phyloP scores from a whole-genome alignment of 306 rosid genomes.

The Citrullus colocynthis region DNA sequence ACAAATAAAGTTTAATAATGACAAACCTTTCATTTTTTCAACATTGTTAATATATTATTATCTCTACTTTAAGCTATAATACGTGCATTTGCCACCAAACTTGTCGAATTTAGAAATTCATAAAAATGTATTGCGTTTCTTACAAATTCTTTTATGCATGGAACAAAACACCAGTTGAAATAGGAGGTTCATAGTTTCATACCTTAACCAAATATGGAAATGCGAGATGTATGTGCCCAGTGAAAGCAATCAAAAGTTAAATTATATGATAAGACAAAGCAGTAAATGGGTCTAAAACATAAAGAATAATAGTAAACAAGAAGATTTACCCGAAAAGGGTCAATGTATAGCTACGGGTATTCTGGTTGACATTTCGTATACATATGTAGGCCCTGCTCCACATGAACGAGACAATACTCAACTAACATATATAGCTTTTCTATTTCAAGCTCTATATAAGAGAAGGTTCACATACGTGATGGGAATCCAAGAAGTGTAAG shows the following conservation, averaged over 20 bases:
- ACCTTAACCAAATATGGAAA: slow-evolving; percentile 97
- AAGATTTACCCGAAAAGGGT: slow-evolving; percentile 73
- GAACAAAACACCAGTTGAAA: not conserved
- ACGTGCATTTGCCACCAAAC: not conserved
- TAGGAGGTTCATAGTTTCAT: slow-evolving; percentile 2
- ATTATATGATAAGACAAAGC: slow-evolving; percentile 7
- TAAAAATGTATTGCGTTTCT: not conserved
- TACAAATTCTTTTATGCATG: not conserved
- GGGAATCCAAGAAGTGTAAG: slow-evolving; percentile 96
- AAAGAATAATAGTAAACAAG: not conserved
- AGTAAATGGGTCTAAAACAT: not conserved
- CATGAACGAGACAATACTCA: slow-evolving; percentile 12
- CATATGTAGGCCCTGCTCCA: slow-evolving; percentile 66
- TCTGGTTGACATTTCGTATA: slow-evolving; percentile 78
- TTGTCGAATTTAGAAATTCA: not conserved
- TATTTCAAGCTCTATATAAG: not conserved
- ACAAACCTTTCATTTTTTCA: no score
- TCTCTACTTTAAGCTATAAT: no score
- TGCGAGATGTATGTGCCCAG: slow-evolving; percentile 95
- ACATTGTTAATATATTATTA: not conserved
- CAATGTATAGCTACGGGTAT: slow-evolving; percentile 61
- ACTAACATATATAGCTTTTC: not conserved
- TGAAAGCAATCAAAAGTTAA: slow-evolving; percentile 12
- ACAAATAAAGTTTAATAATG: no score
- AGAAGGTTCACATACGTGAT: slow-evolving; percentile 57